Conservation (phyloP, 1,284 basidiomycete genomes). For the Filobasidium uniguttulatum region DNA sequence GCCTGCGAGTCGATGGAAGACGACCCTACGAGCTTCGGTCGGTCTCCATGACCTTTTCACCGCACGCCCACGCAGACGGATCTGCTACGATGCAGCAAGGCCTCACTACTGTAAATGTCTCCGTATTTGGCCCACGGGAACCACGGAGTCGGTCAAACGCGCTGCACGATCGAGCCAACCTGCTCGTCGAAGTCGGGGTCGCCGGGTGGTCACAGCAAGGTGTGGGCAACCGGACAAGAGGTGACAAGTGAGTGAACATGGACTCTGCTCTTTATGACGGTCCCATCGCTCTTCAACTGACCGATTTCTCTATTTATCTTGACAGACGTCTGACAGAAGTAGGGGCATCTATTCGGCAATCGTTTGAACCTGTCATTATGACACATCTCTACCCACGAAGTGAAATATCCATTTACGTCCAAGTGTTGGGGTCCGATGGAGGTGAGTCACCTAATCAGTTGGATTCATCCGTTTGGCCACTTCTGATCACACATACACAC, state of each 20-base stretch:
- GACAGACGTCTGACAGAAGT: slow-evolving; percentile 75
- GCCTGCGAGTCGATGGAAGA: slow-evolving; percentile 72
- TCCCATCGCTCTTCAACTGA: slow-evolving; percentile 1
- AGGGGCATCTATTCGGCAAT: slow-evolving; percentile 71
- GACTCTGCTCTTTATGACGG: no score
- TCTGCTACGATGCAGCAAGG: slow-evolving; percentile 75
- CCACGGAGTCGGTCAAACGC: slow-evolving; percentile 59
- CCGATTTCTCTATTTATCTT: background rate
- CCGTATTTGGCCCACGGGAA: slow-evolving; percentile 84
- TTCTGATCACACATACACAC: background rate
- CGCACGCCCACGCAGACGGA: slow-evolving; percentile 66
- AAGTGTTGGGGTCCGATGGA: slow-evolving; percentile 86
- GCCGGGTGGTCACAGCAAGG: slow-evolving; percentile 75
- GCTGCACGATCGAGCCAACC: slow-evolving; percentile 63
- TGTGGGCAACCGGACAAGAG: slow-evolving; percentile 55
- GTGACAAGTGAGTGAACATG: slow-evolving; percentile 75
- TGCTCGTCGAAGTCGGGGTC: slow-evolving; percentile 73
- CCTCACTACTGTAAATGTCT: slow-evolving; percentile 70
- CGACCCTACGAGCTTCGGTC: slow-evolving; percentile 79
- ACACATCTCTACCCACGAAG: slow-evolving; percentile 81
- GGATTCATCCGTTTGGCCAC: background rate
- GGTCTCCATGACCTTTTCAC: slow-evolving; percentile 60
- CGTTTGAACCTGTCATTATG: slow-evolving; percentile 90
- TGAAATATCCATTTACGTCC: slow-evolving; percentile 84
- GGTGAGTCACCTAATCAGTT: slow-evolving; percentile 31